These are phyloP conservation scores for Chlorella vulgaris DNA, from an alignment of 139 green algal species.

Conservation along the genomic window DNA sequence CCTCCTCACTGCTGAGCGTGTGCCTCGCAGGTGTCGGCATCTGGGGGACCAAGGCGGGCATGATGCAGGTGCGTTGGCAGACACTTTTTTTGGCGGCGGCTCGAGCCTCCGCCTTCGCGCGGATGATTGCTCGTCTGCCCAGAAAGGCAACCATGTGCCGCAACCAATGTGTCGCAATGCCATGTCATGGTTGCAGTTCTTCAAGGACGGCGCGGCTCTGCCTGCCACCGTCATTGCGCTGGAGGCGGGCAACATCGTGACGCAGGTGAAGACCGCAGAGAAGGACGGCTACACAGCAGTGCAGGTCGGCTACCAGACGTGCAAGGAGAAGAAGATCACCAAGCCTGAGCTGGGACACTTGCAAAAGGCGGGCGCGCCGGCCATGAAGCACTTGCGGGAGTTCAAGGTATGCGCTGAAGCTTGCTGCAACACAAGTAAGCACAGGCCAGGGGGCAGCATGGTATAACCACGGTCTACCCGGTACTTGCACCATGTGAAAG, in stretches of 20 bases:
- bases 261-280: constrained; percentile 90
- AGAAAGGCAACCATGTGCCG: too few species aligned
- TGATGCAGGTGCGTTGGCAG: constrained; percentile 79
- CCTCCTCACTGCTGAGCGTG: not conserved
- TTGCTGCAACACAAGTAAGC: too few species aligned
- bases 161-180: too few species aligned
- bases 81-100: not conserved
- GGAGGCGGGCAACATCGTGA: constrained; percentile 92
- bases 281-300: constrained; percentile 96
- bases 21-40: constrained; percentile 72
- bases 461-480: not conserved
- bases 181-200: constrained; percentile 86
- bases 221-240: constrained; percentile 93
- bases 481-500: not conserved
- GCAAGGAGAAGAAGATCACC: constrained; percentile 81
- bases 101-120: not conserved
- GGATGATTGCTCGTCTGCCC: too few species aligned
- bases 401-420: constrained; percentile 71
- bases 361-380: constrained; percentile 78
- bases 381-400: constrained; percentile 88
- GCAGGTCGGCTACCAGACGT: constrained; percentile 82
- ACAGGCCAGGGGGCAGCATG: not conserved
- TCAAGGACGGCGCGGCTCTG: constrained; percentile 78
- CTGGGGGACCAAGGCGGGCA: constrained; percentile 96
- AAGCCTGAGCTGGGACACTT: constrained; percentile 96